Evolutionary conservation across 2,329 filamentous ascomycete species (phyloP), one percentile per base, ranked within the genome.

Genomic region (Fonsecaea multimorphosa): DNA sequence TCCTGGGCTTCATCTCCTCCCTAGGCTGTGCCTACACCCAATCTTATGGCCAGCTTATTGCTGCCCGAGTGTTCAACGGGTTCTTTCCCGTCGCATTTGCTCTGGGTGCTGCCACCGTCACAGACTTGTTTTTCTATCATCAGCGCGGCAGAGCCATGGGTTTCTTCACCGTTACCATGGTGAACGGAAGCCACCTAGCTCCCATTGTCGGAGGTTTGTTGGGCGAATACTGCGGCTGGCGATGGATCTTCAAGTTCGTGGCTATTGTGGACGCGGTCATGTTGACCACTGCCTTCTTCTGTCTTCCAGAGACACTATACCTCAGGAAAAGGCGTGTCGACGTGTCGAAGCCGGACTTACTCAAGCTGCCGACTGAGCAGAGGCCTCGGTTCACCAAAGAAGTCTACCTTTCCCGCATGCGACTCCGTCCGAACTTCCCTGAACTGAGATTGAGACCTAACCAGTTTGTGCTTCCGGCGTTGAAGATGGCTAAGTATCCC

Each of bases 71-170:
- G 4, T 72, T 76, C 56, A 75, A 73, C 54, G 74, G 74, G 1
- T 68, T 75, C 22, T 74, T 72, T 31, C 71, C 72, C 1, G 72
- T 72, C 7, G 74, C 73, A 14, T 74, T 76, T 66, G 73, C 75
- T 8, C 66, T 77, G 2, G 75, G 75, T 19, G 72, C 73, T 0
- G 70, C 73, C 31, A 75, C 74, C 8, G 66, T 76, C 16, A 67
- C 72, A 19, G 76, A 77, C 61, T 61, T 76, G 16, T 75, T 76
- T 65, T 75, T 72, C 58, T 71, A 74, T 57, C 75, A 77, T 56
- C 70, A 76, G 54, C 66, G 69, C 9, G 75, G 75, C 1, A 67
- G 71, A 34, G 72, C 71, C 1, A 73, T 76, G 70, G 75, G 75
- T 24, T 56, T 72, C 16, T 76, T 74, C 61, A 76, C 73, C 1